Evolutionary conservation across 306 rosid species (phyloP), one percentile per base, ranked within the genome.

Genomic region (Cicer judaicum): DNA sequence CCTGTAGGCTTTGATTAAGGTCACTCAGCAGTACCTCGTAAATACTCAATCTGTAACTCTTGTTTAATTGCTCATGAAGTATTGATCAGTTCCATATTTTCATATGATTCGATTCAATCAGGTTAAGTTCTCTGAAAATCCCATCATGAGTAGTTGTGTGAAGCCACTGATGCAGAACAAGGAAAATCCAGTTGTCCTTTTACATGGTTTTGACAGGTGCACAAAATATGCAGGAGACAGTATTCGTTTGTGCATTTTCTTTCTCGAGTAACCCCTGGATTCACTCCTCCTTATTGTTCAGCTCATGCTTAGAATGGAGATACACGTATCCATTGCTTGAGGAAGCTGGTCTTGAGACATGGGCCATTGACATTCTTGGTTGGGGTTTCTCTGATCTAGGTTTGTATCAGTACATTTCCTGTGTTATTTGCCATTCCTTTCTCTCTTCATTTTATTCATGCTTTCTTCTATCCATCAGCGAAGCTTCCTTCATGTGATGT

Each of bases 301-400:
- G 98, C 81, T 94, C 98, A 49, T 91, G 98, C 80, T 85, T 94
- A 83, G 98, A 94, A 81, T 94, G 98, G 97, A 90, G 98, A 72
- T 90, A 88, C 76, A 71, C 89, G 8, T 78, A 87, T 66, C 98
- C 98, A 12, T 72, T 91, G 88, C 93, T 89, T 21, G 97, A 94
- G 73, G 95, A 87, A 71, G 90, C 88, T 56, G 97, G 96, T 62
- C 63, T 88, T 3, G 93, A 94, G 84, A 84, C 96, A 39, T 94
- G 98, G 98, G 98, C 98, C 69, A 65, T 94, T 49, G 98, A 94
- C 82, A 88, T 90, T 79, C 97, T 94, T 82, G 98, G 98, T 65
- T 94, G 98, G 98, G 97, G 98, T 64, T 94, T 94, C 87, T 91
- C 96, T 76, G 95, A 91, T 88, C 79, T 94, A 87, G 97, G 97